Base-by-base conservation (phyloP, 2,329 filamentous ascomycete species). In the Exutisphaerella laricina region DNA sequence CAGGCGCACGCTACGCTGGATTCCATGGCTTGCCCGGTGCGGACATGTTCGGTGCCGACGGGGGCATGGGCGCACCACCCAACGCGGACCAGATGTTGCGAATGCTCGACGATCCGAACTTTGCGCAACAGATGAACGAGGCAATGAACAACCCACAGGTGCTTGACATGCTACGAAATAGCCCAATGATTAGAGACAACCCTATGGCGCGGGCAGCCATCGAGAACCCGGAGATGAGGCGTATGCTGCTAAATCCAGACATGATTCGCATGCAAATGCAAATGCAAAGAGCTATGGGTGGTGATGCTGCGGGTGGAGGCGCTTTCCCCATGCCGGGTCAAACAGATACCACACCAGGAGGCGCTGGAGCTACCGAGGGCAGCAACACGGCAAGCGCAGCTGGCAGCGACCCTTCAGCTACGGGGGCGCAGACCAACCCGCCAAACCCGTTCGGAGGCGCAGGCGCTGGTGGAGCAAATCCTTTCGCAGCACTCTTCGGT, bases 121-220 rank as follows among this genome's bases (percentile, higher is more conserved):
- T 94, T 43, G 80, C 86, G 51, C 84, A 88, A 53, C 82, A 83
- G 42, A 85, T 98, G 79, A 94, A 92, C 66, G 90, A 96, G 67
- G 88, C 89, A 25, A 84, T 98, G 64, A 86, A 89, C 66, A 97
- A 97, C 67, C 90, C 92, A n/a, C 79, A 82, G 13, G 85, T 98
- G 57, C 78, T 97, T 61, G 88, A 97, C 61, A 87, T 94, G 78
- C 86, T 74, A 56, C 61, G 68, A 44, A 67, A 74, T 49, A 71
- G 66, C 47, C 71, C 71, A 3, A 72, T 97, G 77, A 88, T 98
- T 57, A 80, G 92, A 57, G 80, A 84, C 60, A 95, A 95, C 62
- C 92, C 92, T 2, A 83, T 88, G 75, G 85, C 86, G 16, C 80
- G 88, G 55, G 80, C 94, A 60, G 84, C 96, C 66, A 79, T 98